Conservation (phyloP, 2,329 filamentous ascomycete genomes). For the Sarocladiaceae sp. region DNA sequence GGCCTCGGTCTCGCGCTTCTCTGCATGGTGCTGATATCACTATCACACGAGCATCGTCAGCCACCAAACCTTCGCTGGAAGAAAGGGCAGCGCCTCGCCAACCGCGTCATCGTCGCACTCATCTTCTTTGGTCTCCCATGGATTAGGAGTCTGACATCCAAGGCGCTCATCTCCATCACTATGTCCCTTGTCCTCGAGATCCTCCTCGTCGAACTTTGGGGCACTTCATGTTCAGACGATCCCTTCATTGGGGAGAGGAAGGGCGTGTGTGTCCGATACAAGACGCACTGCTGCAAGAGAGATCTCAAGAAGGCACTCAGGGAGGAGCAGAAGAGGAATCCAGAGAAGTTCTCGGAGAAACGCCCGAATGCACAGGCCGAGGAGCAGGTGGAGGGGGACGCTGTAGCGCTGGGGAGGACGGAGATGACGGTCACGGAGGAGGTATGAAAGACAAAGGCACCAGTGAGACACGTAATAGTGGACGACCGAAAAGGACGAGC, state of each 20-base stretch:
- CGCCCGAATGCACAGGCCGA: constrained; percentile 14
- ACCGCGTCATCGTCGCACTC: constrained; percentile 42
- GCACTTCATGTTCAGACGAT: constrained; percentile 38
- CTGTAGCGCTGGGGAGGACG: constrained; percentile 15
- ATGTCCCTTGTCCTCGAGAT: constrained; percentile 39
- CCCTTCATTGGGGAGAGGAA: constrained; percentile 33
- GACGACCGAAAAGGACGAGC: too few relatives aligned
- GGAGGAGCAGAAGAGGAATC: constrained; percentile 9
- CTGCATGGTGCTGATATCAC: constrained; percentile 48
- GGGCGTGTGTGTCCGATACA: constrained; percentile 30
- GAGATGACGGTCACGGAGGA: constrained; percentile 19
- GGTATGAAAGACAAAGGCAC: too few relatives aligned
- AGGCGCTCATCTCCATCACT: constrained; percentile 39
- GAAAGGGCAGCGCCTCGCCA: constrained; percentile 43
- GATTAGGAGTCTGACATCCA: constrained; percentile 36
- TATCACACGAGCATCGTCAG: constrained; percentile 49
- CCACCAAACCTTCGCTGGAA: constrained; percentile 40
- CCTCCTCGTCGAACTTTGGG: constrained; percentile 42
- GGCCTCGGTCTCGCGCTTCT: constrained; percentile 50
- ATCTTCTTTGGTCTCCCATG: constrained; percentile 50
- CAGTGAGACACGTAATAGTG: too few relatives aligned
- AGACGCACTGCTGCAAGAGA: constrained; percentile 32
- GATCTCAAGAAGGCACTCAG: constrained; percentile 25
- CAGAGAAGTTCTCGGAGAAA: constrained; percentile 21
- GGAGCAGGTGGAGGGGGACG: constrained; percentile 2